A percentile compares a stretch with the other conserved stretches of the same genome.
Evolutionary conservation across 2,329 filamentous ascomycete genomes (phyloP).

Genomic region (Onygena corvina): DNA sequence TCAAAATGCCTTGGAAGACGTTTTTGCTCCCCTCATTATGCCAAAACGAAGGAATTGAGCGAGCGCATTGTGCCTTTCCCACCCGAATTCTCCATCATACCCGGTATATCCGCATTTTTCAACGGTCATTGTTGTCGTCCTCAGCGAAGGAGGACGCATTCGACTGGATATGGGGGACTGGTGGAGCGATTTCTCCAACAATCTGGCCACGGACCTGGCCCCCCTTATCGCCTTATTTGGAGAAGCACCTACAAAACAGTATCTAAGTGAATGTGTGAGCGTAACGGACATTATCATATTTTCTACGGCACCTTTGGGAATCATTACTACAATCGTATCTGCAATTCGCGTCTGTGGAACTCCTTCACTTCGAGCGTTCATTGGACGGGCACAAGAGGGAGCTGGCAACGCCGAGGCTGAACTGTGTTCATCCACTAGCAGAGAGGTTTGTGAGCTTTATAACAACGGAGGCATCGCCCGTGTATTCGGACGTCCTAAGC

Average conservation of each 20-base stretch:
- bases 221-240: constrained; percentile 35
- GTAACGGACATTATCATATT: constrained; percentile 37
- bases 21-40: no score
- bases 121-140: no score
- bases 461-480: constrained; percentile 18
- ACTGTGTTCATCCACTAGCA: constrained; percentile 30
- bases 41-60: no score
- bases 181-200: constrained; percentile 11
- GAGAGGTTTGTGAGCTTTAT: constrained; percentile 19
- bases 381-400: constrained; percentile 37
- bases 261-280: constrained; percentile 34
- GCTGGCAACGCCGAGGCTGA: constrained; percentile 27
- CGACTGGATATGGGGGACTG: no score
- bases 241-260: constrained; percentile 39
- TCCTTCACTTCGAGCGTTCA: constrained; percentile 33
- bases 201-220: constrained; percentile 16
- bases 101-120: no score
- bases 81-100: no score
- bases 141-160: no score
- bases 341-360: constrained; percentile 38
- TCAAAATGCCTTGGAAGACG: no score
- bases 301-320: constrained; percentile 37
- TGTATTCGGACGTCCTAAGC: constrained; percentile 9
- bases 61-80: no score
- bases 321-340: constrained; percentile 35